A percentile compares a stretch with the other conserved stretches of the same genome.
These are phyloP conservation scores for Lipomyces starkeyi DNA, from an alignment of 805 yeast species.

Conservation along the genomic window DNA sequence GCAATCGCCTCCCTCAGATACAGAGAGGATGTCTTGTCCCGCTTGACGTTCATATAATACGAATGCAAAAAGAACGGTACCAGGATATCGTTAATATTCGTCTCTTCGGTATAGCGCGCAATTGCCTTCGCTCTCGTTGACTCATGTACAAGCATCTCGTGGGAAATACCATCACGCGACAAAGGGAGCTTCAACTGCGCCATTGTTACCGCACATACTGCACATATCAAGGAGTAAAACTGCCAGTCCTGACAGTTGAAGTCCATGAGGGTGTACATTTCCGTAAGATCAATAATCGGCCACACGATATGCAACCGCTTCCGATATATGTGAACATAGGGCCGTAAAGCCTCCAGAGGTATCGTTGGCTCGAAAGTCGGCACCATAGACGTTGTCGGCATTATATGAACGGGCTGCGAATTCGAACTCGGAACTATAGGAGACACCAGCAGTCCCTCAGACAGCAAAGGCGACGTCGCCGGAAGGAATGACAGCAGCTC, in stretches of 20 bases:
- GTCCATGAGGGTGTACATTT: background rate
- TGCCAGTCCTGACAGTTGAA: background rate
- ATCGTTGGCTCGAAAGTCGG: background rate
- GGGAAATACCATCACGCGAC: background rate
- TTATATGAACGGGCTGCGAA: background rate
- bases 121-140: background rate
- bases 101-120: background rate
- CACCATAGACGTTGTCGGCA: background rate
- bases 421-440: background rate
- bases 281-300: slow-evolving; percentile 1
- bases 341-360: background rate
- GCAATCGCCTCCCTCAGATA: slow-evolving; percentile 13
- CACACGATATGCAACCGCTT: background rate
- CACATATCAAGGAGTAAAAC: slow-evolving; percentile 1
- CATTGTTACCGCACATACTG: slow-evolving; percentile 7
- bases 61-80: slow-evolving; percentile 11
- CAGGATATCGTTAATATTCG: background rate
- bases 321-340: slow-evolving; percentile 5
- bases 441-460: background rate
- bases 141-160: background rate
- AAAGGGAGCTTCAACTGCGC: slow-evolving; percentile 1
- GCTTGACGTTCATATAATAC: background rate
- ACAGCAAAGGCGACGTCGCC: background rate
- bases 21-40: background rate
- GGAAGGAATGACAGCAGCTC: background rate